phyloP scores from a whole-genome alignment of 2,329 filamentous ascomycete species.

The Beauveria pseudobassiana region DNA sequence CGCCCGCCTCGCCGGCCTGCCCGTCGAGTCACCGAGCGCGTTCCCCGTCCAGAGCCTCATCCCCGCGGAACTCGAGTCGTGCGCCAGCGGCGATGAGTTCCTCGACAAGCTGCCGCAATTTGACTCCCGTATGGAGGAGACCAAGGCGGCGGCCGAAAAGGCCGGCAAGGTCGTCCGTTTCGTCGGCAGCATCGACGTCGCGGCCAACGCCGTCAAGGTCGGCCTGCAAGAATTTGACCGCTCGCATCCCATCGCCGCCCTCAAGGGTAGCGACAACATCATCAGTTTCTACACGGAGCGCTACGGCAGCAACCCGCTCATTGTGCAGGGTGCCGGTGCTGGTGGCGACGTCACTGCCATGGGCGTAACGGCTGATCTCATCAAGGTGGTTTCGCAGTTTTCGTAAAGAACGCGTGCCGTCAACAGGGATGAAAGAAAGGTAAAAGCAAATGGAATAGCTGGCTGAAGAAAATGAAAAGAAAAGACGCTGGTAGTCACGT shows the following conservation, averaged over 20 bases:
- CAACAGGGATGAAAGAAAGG: background rate
- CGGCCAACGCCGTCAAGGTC: slow-evolving; percentile 76
- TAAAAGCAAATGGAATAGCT: background rate
- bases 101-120: slow-evolving; percentile 71
- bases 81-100: slow-evolving; percentile 76
- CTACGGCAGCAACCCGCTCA: slow-evolving; percentile 84
- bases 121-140: slow-evolving; percentile 81
- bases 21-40: slow-evolving; percentile 72
- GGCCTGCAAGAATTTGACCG: slow-evolving; percentile 84
- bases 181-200: slow-evolving; percentile 86
- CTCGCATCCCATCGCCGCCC: slow-evolving; percentile 82
- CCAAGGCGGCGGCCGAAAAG: slow-evolving; percentile 76
- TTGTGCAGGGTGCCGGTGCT: slow-evolving; percentile 89
- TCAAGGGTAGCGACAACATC: slow-evolving; percentile 98
- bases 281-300: slow-evolving; percentile 97
- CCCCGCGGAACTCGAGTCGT: slow-evolving; percentile 74
- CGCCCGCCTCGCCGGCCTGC: slow-evolving; percentile 74
- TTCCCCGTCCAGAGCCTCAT: slow-evolving; percentile 95
- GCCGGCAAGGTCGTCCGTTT: slow-evolving; percentile 90
- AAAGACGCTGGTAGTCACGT: background rate
- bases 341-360: slow-evolving; percentile 95
- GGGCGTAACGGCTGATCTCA: slow-evolving; percentile 88
- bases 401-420: slow-evolving; percentile 25
- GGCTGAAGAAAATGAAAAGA: background rate
- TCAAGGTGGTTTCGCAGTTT: slow-evolving; percentile 77